A percentile compares a stretch with the other conserved stretches of the same genome.
phyloP scores from a whole-genome alignment of 768 basidiomycete genomes.

The Mycena vulgaris region DNA sequence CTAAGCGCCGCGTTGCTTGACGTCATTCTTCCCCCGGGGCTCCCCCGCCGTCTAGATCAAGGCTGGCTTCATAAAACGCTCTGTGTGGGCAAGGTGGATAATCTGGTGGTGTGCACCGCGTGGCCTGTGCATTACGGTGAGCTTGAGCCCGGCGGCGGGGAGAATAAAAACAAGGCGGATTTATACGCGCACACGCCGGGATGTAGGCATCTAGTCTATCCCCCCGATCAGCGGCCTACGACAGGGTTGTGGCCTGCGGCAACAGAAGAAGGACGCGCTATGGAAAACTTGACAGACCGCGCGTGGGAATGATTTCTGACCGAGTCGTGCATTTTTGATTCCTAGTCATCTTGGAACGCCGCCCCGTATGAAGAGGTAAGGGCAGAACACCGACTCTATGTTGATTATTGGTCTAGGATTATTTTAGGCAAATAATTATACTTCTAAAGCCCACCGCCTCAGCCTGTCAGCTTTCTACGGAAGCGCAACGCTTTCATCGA shows the following conservation, averaged over 20 bases:
- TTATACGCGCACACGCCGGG: constrained; percentile 3
- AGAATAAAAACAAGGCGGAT: neutral
- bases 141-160: neutral
- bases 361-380: no score
- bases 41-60: neutral
- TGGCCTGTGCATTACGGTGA: constrained; percentile 1
- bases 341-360: no score
- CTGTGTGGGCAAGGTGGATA: neutral
- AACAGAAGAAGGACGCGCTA: neutral
- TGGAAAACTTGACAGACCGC: neutral
- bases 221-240: constrained; percentile 14
- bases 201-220: constrained; percentile 22
- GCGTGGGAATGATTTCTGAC: neutral
- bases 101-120: constrained; percentile 12
- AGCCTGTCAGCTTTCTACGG: neutral
- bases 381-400: no score
- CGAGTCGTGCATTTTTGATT: no score
- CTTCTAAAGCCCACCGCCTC: no score
- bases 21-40: neutral
- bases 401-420: no score
- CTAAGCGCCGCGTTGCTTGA: constrained; percentile 9
- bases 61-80: neutral
- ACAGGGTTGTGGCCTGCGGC: constrained; percentile 16
- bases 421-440: no score
- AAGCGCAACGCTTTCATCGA: neutral